Evolutionary conservation across 2,329 filamentous ascomycete species (phyloP).

Genomic region (Fusarium goolgardi): DNA sequence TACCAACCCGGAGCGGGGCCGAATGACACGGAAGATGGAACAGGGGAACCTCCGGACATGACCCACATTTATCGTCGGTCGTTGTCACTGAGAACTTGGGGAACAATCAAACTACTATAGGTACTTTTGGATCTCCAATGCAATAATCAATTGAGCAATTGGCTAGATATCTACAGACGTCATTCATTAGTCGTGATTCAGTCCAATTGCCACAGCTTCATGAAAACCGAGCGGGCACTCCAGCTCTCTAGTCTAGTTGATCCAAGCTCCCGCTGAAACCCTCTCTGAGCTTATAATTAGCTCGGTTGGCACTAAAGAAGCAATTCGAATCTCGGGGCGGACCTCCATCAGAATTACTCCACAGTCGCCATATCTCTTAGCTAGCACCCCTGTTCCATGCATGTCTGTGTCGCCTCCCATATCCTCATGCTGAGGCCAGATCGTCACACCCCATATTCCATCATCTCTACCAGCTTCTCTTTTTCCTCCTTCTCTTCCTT

Average conservation of each 20-base stretch:
- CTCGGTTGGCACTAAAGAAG: conserved; percentile 1
- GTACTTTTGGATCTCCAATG: neutral
- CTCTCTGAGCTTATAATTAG: conserved; percentile 10
- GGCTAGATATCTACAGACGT: neutral
- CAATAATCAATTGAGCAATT: neutral
- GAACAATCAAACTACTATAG: neutral
- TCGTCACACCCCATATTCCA: conserved; percentile 47
- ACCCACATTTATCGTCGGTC: neutral
- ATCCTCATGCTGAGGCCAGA: conserved; percentile 44
- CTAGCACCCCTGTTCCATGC: conserved; percentile 20
- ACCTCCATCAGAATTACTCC: conserved; percentile 15
- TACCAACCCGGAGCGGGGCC: conserved; percentile 29
- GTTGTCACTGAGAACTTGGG: neutral
- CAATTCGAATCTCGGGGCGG: neutral
- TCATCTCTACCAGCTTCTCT: conserved; percentile 37
- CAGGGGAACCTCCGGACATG: conserved; percentile 2
- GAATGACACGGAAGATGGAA: neutral
- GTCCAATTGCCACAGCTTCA: neutral
- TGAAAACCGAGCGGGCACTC: neutral
- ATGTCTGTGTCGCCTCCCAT: conserved; percentile 31
- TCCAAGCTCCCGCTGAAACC: conserved; percentile 22
- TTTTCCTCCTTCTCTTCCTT: conserved; percentile 21
- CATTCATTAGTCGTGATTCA: neutral
- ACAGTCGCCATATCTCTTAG: conserved; percentile 19
- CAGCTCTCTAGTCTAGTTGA: conserved; percentile 15